Percentiles rank a stretch among this genome's conserved stretches.
Evolutionary conservation across 1,284 basidiomycete species (phyloP).

Genomic region (Xanthoconium separans): DNA sequence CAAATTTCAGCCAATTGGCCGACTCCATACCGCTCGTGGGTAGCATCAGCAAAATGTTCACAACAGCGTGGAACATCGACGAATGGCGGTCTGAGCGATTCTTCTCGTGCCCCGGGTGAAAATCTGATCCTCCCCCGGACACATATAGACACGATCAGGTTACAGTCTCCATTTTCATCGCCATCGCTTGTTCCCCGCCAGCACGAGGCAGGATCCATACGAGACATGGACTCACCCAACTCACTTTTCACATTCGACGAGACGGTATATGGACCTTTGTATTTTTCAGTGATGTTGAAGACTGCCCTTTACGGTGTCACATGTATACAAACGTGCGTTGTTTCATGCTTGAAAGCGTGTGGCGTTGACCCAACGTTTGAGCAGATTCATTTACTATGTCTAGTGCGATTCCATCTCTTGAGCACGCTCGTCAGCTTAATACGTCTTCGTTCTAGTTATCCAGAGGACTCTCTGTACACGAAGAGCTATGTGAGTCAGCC

Average conservation of each 20-base stretch:
- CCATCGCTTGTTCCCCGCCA: not conserved
- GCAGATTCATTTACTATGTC: slow-evolving; percentile 13
- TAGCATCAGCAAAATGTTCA: no score
- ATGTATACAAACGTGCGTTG: slow-evolving; percentile 15
- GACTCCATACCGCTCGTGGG: no score
- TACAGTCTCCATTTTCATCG: not conserved
- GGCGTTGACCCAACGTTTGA: no score
- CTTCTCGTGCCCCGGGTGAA: no score
- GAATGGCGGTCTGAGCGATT: no score
- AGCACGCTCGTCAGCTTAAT: not conserved
- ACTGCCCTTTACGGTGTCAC: slow-evolving; percentile 9
- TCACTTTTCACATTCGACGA: not conserved
- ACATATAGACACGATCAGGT: not conserved
- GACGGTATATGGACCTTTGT: not conserved
- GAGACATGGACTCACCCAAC: not conserved
- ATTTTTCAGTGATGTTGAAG: slow-evolving; percentile 1
- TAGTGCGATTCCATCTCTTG: not conserved
- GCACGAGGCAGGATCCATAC: not conserved
- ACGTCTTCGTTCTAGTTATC: not conserved
- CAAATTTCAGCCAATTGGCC: no score
- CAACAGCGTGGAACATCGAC: no score
- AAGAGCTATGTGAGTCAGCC: not conserved
- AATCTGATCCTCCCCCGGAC: no score
- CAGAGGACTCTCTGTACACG: not conserved
- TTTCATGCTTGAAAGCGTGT: not conserved